A percentile compares a stretch with the other conserved stretches of the same genome.
Conservation (phyloP, 2,329 filamentous ascomycete genomes). For the Metarhizium anisopliae region DNA sequence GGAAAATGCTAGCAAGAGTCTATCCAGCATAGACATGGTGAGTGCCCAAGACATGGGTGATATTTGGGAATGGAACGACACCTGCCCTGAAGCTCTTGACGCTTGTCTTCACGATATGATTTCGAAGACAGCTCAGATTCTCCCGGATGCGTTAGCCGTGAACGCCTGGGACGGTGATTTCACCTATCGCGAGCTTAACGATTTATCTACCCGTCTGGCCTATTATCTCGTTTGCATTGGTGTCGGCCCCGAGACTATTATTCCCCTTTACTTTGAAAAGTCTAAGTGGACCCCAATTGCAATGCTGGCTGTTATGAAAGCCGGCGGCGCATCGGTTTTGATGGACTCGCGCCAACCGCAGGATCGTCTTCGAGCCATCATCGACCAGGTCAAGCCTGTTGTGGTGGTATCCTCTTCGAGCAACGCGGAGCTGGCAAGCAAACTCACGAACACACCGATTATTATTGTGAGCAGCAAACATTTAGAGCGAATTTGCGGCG, state of each 20-base stretch:
- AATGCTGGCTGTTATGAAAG: constrained; percentile 4
- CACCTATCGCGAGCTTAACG: constrained; percentile 23
- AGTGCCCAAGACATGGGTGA: constrained; percentile 2
- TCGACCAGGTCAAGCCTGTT: constrained; percentile 8
- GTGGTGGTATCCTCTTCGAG: constrained; percentile 11
- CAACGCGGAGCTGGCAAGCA: constrained; percentile 3
- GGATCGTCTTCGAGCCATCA: constrained; percentile 10
- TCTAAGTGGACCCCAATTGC: constrained; percentile 6
- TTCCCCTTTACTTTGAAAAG: constrained; percentile 6
- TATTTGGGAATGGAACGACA: constrained; percentile 8
- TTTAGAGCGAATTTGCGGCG: not conserved
- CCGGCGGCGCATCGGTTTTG: constrained; percentile 3
- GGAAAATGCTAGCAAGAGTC: not conserved
- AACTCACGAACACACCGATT: constrained; percentile 3
- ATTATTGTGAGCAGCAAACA: not conserved
- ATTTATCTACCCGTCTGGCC: constrained; percentile 5
- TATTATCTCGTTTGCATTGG: constrained; percentile 3
- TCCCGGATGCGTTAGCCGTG: constrained; percentile 6
- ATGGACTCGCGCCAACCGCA: constrained; percentile 11
- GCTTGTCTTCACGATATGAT: constrained; percentile 6
- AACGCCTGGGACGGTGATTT: constrained; percentile 29
- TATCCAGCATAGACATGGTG: not conserved
- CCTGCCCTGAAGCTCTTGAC: not conserved
- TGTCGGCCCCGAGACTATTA: constrained; percentile 1
- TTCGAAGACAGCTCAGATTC: not conserved